These are phyloP conservation scores for Colletotrichum kahawae DNA, from an alignment of 2,329 filamentous ascomycete species.

Conservation along the genomic window DNA sequence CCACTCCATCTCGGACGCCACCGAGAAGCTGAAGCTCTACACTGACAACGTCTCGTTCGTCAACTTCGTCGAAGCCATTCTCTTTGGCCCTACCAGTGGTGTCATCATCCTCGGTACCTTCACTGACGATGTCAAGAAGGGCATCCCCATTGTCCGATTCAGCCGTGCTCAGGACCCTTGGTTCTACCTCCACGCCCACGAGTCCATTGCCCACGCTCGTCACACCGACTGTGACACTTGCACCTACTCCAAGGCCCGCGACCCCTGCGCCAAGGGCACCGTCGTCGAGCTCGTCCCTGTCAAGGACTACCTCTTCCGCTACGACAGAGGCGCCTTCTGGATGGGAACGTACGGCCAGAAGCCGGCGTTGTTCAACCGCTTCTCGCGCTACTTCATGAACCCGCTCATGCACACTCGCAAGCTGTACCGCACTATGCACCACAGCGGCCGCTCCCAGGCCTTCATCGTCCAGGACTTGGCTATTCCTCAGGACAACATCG, in stretches of 20 bases:
- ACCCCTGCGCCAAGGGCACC: neutral
- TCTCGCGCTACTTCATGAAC: slow-evolving; percentile 64
- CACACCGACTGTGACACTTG: neutral
- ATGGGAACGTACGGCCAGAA: slow-evolving; percentile 63
- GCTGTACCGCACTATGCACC: slow-evolving; percentile 68
- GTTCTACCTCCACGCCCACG: slow-evolving; percentile 68
- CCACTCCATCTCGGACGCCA: slow-evolving; percentile 43
- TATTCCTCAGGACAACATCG: slow-evolving; percentile 55
- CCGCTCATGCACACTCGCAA: slow-evolving; percentile 65
- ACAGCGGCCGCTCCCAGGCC: slow-evolving; percentile 56
- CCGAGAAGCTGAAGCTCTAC: slow-evolving; percentile 40
- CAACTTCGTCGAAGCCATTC: slow-evolving; percentile 68
- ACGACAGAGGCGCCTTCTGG: slow-evolving; percentile 72
- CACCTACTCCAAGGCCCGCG: neutral
- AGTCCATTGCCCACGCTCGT: slow-evolving; percentile 13
- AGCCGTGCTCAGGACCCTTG: slow-evolving; percentile 62
- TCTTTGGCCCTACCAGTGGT: slow-evolving; percentile 44
- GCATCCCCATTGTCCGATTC: slow-evolving; percentile 39
- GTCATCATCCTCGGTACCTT: slow-evolving; percentile 60
- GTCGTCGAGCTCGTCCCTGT: slow-evolving; percentile 28
- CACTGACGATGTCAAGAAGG: slow-evolving; percentile 19
- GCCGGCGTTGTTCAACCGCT: slow-evolving; percentile 58
- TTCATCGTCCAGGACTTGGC: slow-evolving; percentile 69
- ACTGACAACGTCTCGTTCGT: neutral
- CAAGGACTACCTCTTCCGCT: slow-evolving; percentile 62